These are phyloP conservation scores for Neophaeococcomyces mojaviensis DNA, from an alignment of 2,329 filamentous ascomycete species.

Conservation along the genomic window DNA sequence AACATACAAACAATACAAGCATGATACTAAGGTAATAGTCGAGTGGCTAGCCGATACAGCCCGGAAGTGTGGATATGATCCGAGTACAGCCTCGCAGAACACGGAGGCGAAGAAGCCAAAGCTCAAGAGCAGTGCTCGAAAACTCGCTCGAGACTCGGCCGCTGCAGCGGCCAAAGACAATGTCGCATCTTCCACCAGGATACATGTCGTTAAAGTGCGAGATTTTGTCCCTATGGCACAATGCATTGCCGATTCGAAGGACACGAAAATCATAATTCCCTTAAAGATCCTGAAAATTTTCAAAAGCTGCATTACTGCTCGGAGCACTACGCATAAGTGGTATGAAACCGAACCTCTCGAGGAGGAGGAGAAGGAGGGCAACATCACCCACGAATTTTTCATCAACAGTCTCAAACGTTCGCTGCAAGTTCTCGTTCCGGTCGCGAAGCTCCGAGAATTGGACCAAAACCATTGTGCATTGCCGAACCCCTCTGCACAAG, in stretches of 20 bases:
- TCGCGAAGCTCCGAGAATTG: neutral
- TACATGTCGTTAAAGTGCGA: neutral
- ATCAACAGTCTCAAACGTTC: neutral
- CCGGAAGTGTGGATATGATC: neutral
- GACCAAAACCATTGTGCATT: neutral
- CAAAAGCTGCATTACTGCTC: slow-evolving; percentile 1
- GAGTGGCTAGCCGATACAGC: neutral
- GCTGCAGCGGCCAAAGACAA: neutral
- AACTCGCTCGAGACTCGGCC: neutral
- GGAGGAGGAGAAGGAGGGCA: neutral
- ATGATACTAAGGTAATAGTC: neutral
- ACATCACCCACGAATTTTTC: neutral
- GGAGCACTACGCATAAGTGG: neutral
- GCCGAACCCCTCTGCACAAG: neutral
- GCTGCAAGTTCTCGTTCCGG: neutral
- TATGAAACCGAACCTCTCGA: neutral
- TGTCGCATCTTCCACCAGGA: neutral
- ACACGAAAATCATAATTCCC: neutral
- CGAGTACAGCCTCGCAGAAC: neutral
- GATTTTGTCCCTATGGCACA: neutral
- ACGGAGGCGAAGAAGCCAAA: neutral
- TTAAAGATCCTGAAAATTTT: neutral
- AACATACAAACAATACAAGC: neutral
- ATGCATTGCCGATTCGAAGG: neutral
- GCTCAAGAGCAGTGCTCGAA: neutral